Base-by-base conservation (phyloP, 768 basidiomycete genomes). In the Leucosporidium creatinivorum region DNA sequence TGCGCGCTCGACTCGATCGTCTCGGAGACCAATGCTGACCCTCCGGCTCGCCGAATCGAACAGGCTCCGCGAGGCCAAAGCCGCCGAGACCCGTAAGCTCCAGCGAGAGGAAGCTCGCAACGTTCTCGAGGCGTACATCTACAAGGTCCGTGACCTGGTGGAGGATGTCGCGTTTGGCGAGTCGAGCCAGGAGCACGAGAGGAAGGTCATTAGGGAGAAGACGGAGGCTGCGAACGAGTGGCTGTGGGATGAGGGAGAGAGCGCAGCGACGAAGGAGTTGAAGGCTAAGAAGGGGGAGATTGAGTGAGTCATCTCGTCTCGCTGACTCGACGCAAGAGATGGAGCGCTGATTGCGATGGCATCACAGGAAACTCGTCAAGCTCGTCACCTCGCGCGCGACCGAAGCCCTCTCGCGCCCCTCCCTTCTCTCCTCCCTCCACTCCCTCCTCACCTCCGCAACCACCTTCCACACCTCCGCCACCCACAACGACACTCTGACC, bases 101-200 rank as follows among this genome's bases (percentile, higher is more conserved):
- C 85, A 85, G 62, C 86, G 86, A 39, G 93, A 93, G 74, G 96
- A 98, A 77, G 91, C 91, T 3, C 83, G 88, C 36, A 99, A 99
- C 79, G 82, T 84, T 30, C 85, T 99, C 61, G 96, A 99, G 78
- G 85, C 87, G 39, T 96, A 96, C 76, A 79, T 98, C n/a, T 99
- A 99, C 80, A 84, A 87, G 67, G 79, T 96, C 44, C 86, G 90
- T 26, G 92, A 92, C 75, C 81, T 94, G 15, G 81, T 97, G 36
- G 65, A 70, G 21, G 85, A 88, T 49, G 83, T 84, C 17, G 84
- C 84, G 19, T 66, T 73, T 44, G 49, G 58, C 30, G 55, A 51
- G 3, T 67, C 64, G 17, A 63, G 58, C n/a, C 25, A 72, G 73
- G 79, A 7, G 83, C 85, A 12, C 85, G 96, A 99, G 78, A 81